These are phyloP conservation scores for Backusella sp. DNA, from an alignment of 192 early-diverging fungal genomes.

Conservation along the genomic window DNA sequence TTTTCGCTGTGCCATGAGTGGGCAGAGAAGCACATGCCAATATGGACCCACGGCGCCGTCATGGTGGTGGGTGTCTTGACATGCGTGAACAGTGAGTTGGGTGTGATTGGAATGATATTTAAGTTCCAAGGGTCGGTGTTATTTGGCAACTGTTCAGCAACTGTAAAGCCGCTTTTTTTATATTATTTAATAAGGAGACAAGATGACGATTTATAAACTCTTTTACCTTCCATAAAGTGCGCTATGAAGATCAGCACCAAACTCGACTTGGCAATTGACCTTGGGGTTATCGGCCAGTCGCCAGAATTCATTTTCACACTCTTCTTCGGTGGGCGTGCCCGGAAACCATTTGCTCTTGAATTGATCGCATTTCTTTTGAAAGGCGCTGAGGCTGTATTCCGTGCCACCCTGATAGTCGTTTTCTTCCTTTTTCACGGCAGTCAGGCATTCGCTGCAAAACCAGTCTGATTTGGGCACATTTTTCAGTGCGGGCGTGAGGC, in stretches of 20 bases:
- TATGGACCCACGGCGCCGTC: constrained; percentile 96
- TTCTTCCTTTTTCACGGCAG: constrained; percentile 69
- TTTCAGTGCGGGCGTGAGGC: constrained; percentile 66
- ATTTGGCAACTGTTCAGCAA: constrained; percentile 11
- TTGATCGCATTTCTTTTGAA: constrained; percentile 73
- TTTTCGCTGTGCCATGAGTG: constrained; percentile 99
- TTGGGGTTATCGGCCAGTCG: constrained; percentile 80
- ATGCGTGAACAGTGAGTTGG: constrained; percentile 81
- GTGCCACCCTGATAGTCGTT: constrained; percentile 93
- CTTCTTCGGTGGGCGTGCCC: constrained; percentile 63
- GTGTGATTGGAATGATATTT: constrained; percentile 81
- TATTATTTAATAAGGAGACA: constrained; percentile 2
- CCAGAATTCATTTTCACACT: constrained; percentile 93
- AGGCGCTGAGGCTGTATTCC: constrained; percentile 72
- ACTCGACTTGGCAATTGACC: constrained; percentile 90
- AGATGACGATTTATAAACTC: background rate
- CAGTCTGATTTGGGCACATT: constrained; percentile 70
- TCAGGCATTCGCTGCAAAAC: constrained; percentile 85
- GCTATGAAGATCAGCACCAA: constrained; percentile 93
- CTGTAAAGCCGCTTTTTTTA: constrained; percentile 42
- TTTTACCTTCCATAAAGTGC: constrained; percentile 82
- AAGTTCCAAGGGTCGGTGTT: constrained; percentile 78
- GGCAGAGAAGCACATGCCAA: constrained; percentile 92
- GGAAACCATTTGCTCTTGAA: constrained; percentile 83
- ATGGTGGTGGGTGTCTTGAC: constrained; percentile 93